Evolutionary conservation across 345 rosid species (phyloP).

Genomic region (Salix suchowensis): DNA sequence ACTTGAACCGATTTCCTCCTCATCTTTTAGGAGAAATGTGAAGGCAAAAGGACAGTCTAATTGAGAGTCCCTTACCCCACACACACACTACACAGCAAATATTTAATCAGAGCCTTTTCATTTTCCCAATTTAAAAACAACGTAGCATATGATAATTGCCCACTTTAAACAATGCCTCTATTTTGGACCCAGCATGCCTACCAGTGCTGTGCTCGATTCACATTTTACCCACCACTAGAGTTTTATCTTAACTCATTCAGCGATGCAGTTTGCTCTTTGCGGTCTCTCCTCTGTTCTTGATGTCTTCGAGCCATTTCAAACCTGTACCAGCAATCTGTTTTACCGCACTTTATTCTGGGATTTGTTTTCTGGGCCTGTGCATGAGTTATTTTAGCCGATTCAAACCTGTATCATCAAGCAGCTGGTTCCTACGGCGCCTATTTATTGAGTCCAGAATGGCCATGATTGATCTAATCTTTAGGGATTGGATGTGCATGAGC

Average conservation of each 20-base stretch:
- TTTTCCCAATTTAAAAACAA: conserved; percentile 21
- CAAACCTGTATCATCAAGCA: too few species aligned
- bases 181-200: conserved; percentile 62
- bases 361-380: not conserved
- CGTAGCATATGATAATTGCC: conserved; percentile 26
- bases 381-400: not conserved
- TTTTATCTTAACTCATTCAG: not conserved
- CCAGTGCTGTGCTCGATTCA: conserved; percentile 26
- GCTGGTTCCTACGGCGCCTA: not conserved
- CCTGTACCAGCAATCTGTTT: not conserved
- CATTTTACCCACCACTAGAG: conserved; percentile 2
- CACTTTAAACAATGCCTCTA: conserved; percentile 54
- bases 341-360: not conserved
- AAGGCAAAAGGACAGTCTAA: conserved; percentile 58
- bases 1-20: conserved; percentile 19
- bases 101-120: conserved; percentile 44
- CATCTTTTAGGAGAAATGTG: conserved; percentile 28
- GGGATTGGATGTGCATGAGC: conserved; percentile 16
- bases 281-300: not conserved
- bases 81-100: conserved; percentile 30
- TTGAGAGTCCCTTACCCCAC: conserved; percentile 60
- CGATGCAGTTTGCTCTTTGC: not conserved
- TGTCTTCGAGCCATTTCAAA: not conserved
- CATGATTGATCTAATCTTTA: conserved; percentile 26
- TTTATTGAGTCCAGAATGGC: conserved; percentile 12